phyloP scores from a whole-genome alignment of 352 stramenopile genomes.

The Phytophthora sp. region DNA sequence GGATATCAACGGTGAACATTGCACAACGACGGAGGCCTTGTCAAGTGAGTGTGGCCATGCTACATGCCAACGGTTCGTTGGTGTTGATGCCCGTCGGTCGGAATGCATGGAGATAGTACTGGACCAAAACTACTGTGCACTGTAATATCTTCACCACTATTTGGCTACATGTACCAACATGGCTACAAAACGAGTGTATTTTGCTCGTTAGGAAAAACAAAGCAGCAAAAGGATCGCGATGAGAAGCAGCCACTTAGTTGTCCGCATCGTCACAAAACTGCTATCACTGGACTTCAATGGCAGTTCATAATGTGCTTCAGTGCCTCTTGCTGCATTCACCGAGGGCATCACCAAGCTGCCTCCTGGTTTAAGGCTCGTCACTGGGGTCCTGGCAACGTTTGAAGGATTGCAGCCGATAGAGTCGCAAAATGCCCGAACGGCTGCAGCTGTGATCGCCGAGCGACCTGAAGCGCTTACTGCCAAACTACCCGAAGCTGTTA shows the following conservation, averaged over 20 bases:
- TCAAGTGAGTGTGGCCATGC: slow-evolving; percentile 64
- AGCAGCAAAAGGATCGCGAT: slow-evolving; percentile 11
- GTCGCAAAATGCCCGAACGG: slow-evolving; percentile 26
- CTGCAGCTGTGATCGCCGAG: slow-evolving; percentile 28
- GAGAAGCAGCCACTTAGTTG: slow-evolving; percentile 20
- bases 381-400: not conserved
- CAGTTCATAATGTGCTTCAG: not conserved
- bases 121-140: too few relatives aligned
- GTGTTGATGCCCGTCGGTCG: not conserved
- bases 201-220: not conserved
- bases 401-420: slow-evolving; percentile 20
- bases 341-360: not conserved
- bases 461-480: slow-evolving; percentile 9
- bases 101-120: too few relatives aligned
- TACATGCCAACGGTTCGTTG: slow-evolving; percentile 50
- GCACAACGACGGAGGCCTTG: slow-evolving; percentile 36
- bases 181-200: slow-evolving; percentile 3
- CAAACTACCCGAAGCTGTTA: not conserved
- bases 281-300: not conserved
- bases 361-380: not conserved
- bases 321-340: not conserved
- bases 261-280: not conserved
- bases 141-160: too few relatives aligned
- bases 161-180: not conserved
- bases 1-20: slow-evolving; percentile 47